Conservation (phyloP, 176 grass and related monocot genomes). For the Bolboschoenus planiculmis region DNA sequence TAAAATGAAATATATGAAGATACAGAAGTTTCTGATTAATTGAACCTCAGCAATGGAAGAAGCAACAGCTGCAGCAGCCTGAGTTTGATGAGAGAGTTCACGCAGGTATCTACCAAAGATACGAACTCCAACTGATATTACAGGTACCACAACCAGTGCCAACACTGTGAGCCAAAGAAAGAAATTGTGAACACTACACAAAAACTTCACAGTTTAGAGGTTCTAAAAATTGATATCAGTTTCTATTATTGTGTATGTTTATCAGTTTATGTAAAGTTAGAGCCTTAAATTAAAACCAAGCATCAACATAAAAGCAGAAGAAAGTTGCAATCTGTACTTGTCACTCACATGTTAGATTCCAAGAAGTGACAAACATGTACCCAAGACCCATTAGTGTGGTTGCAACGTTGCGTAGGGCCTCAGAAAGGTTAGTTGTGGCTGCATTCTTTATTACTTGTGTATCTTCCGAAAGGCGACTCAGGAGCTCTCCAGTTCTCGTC, state of each 20-base stretch:
- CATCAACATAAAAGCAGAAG: constrained; percentile 16
- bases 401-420: constrained; percentile 76
- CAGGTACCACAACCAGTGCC: constrained; percentile 72
- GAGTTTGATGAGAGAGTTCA: constrained; percentile 93
- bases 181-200: constrained; percentile 20
- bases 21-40: constrained; percentile 2
- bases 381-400: constrained; percentile 84
- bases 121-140: constrained; percentile 75
- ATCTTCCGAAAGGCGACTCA: constrained; percentile 98
- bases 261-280: background rate
- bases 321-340: constrained; percentile 16
- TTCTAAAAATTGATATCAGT: background rate
- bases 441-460: constrained; percentile 99
- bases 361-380: constrained; percentile 98
- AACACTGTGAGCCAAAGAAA: constrained; percentile 45
- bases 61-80: constrained; percentile 81
- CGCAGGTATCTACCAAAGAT: constrained; percentile 80
- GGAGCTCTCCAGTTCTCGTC: constrained; percentile 88
- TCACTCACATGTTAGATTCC: constrained; percentile 89
- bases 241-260: background rate
- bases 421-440: constrained; percentile 93
- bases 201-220: background rate
- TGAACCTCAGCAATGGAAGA: constrained; percentile 96
- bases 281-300: background rate
- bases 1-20: background rate